Evolutionary conservation across 2,329 filamentous ascomycete genomes (phyloP).

Genomic region (Ophiocordyceps robertsii): DNA sequence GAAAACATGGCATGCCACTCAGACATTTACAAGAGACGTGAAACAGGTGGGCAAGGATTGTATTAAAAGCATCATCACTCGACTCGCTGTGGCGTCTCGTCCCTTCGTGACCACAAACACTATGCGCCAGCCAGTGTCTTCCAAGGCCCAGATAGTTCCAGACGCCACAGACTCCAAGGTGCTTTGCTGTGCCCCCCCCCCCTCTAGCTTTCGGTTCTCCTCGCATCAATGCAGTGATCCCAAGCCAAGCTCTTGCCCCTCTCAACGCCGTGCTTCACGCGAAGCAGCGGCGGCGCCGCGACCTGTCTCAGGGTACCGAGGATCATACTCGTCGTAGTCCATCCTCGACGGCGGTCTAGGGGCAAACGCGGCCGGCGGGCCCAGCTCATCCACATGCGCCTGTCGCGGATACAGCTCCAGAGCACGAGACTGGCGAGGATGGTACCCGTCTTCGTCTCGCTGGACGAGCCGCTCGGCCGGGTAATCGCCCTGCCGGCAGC

Average conservation of each 20-base stretch:
- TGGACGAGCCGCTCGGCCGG: slow-evolving; percentile 28
- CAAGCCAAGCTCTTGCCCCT: too few relatives aligned
- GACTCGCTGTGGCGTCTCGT: slow-evolving; percentile 1
- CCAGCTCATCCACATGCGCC: background rate
- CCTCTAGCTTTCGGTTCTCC: too few relatives aligned
- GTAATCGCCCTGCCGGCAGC: slow-evolving; percentile 30
- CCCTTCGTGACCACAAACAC: too few relatives aligned
- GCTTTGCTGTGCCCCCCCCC: too few relatives aligned
- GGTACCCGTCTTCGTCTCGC: slow-evolving; percentile 12
- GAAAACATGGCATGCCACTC: background rate
- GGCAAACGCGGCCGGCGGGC: background rate
- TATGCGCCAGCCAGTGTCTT: too few relatives aligned
- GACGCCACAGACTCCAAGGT: too few relatives aligned
- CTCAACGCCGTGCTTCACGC: background rate
- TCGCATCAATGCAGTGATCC: too few relatives aligned
- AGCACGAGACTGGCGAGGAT: slow-evolving; percentile 10
- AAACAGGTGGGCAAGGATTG: background rate
- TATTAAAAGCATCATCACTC: slow-evolving; percentile 2
- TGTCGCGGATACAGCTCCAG: slow-evolving; percentile 6
- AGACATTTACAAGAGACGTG: background rate
- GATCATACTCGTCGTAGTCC: slow-evolving; percentile 29
- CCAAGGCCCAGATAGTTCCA: too few relatives aligned
- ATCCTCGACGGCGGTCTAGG: background rate
- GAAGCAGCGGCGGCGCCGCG: background rate
- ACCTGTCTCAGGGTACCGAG: slow-evolving; percentile 19